Percentiles rank a stretch among this genome's conserved stretches.
These are phyloP conservation scores for Backusella macrospora DNA, from an alignment of 192 early-diverging fungal species.

Conservation along the genomic window DNA sequence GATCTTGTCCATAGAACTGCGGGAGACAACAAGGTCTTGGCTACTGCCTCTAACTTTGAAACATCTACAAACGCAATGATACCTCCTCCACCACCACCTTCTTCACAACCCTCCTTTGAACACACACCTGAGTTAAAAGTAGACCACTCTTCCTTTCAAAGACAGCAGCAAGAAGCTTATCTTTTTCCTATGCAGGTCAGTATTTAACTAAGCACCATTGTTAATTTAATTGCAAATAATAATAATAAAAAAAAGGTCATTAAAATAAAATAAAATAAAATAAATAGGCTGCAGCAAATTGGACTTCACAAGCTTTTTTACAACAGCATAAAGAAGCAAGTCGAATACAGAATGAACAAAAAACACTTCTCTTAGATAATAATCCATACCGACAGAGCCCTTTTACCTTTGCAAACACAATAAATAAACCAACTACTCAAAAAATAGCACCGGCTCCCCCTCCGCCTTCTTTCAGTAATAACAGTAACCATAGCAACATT, in stretches of 20 bases:
- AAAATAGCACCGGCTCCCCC: background rate
- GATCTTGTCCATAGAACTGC: constrained; percentile 31
- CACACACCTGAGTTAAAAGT: background rate
- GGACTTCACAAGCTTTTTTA: background rate
- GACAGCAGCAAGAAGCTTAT: constrained; percentile 15
- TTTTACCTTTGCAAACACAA: background rate
- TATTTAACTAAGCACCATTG: background rate
- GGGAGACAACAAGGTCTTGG: constrained; percentile 16
- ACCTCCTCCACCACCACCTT: background rate
- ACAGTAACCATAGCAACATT: background rate
- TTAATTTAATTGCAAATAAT: background rate
- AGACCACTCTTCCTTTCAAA: constrained; percentile 8
- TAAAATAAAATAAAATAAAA: background rate
- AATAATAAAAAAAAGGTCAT: background rate
- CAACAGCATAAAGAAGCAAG: background rate
- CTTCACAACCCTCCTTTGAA: background rate
- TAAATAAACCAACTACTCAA: background rate
- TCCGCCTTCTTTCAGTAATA: background rate
- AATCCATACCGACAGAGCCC: background rate
- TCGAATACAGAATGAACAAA: constrained; percentile 9
- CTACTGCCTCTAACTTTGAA: background rate
- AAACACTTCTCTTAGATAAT: background rate
- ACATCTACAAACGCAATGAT: constrained; percentile 11
- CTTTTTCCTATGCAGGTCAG: constrained; percentile 6
- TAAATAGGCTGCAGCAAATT: constrained; percentile 7